These are phyloP conservation scores for Tricholoma sp. DNA, from an alignment of 768 basidiomycete species.

Conservation along the genomic window DNA sequence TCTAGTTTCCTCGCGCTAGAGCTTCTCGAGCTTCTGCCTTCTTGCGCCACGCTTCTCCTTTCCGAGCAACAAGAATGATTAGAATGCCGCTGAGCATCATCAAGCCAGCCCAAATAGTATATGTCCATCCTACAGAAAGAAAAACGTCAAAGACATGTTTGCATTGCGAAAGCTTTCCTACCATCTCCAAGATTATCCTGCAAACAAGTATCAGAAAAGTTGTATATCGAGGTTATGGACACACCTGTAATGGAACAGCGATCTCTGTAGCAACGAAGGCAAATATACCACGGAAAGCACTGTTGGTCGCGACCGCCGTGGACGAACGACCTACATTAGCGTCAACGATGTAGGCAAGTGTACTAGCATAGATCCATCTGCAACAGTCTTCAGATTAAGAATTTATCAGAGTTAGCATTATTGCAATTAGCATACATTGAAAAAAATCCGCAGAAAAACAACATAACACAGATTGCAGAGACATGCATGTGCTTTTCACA, in stretches of 20 bases:
- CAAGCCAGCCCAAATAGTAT: slow-evolving; percentile 56
- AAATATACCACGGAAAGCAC: slow-evolving; percentile 62
- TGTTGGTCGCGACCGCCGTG: slow-evolving; percentile 72
- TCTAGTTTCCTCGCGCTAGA: not conserved
- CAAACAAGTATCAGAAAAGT: not conserved
- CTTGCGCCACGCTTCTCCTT: slow-evolving; percentile 58
- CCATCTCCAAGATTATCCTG: slow-evolving; percentile 61
- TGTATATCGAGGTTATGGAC: slow-evolving; percentile 10
- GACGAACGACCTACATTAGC: slow-evolving; percentile 79
- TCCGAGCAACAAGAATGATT: slow-evolving; percentile 54
- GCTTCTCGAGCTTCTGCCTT: slow-evolving; percentile 40
- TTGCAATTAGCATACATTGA: slow-evolving; percentile 53
- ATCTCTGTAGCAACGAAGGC: slow-evolving; percentile 71
- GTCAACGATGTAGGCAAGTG: slow-evolving; percentile 83
- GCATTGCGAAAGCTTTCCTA: slow-evolving; percentile 12
- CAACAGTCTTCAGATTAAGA: not conserved
- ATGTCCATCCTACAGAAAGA: slow-evolving; percentile 47
- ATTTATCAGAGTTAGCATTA: not conserved
- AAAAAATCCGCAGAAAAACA: slow-evolving; percentile 72
- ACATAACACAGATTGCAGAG: slow-evolving; percentile 61
- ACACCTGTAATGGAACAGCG: slow-evolving; percentile 66
- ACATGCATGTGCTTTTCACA: slow-evolving; percentile 58
- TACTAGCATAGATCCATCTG: slow-evolving; percentile 57
- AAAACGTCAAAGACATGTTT: not conserved
- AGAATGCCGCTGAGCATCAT: slow-evolving; percentile 48